Percentiles rank a stretch among this genome's conserved stretches.
Conservation (phyloP, 768 basidiomycete species). For the Mycena capillaripes region DNA sequence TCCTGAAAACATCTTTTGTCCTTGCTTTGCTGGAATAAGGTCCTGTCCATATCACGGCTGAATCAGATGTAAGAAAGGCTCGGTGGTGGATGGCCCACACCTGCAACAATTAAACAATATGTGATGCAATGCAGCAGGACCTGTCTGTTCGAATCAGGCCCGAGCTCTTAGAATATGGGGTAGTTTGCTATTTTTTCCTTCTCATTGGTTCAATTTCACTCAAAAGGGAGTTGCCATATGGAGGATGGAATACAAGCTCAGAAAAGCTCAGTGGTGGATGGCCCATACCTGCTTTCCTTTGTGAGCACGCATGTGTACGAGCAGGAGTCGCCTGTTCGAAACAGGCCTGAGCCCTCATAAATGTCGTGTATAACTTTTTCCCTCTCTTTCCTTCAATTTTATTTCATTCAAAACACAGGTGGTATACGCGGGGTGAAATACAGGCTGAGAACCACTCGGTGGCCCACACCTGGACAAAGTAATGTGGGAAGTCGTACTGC, state of each 20-base stretch:
- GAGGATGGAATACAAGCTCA: neutral
- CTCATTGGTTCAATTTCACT: neutral
- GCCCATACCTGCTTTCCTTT: neutral
- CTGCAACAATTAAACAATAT: neutral
- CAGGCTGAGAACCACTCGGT: neutral
- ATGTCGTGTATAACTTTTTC: neutral
- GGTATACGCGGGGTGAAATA: neutral
- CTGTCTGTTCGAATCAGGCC: neutral
- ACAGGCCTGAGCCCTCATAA: neutral
- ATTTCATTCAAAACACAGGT: neutral
- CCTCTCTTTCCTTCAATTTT: too few relatives aligned
- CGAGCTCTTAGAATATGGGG: neutral
- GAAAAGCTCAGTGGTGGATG: slow-evolving; percentile 3
- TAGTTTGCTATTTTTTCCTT: neutral
- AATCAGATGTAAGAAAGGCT: too few relatives aligned
- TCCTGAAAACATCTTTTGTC: too few relatives aligned
- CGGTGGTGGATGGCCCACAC: neutral
- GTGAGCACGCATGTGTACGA: neutral
- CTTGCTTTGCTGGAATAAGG: too few relatives aligned
- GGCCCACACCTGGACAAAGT: neutral
- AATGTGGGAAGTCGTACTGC: too few relatives aligned
- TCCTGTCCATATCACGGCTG: too few relatives aligned
- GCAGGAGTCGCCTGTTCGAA: neutral
- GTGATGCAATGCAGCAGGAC: neutral
- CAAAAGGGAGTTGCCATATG: too few relatives aligned